Evolutionary conservation across 2,329 filamentous ascomycete genomes (phyloP).

Genomic region (Cladosporium sp.): DNA sequence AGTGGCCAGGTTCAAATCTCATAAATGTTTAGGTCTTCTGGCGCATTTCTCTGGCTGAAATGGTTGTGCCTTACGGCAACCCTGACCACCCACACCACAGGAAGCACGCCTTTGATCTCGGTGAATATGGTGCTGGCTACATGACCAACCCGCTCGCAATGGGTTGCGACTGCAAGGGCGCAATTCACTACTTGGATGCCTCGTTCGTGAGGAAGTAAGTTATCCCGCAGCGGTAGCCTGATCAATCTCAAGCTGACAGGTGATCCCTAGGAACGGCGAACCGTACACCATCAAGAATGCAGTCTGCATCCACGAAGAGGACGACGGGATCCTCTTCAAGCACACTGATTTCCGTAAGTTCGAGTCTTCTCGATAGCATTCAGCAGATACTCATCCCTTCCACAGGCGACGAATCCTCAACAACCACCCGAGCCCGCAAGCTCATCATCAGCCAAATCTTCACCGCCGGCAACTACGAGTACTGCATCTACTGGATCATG

Average conservation of each 20-base stretch:
- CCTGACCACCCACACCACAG: slow-evolving; percentile 72
- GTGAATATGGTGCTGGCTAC: slow-evolving; percentile 51
- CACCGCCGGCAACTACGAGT: slow-evolving; percentile 89
- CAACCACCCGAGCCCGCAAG: slow-evolving; percentile 76
- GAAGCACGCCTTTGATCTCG: slow-evolving; percentile 75
- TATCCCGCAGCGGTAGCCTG: slow-evolving; percentile 26
- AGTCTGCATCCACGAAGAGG: slow-evolving; percentile 87
- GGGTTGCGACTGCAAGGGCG: slow-evolving; percentile 77
- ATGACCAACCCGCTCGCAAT: slow-evolving; percentile 45
- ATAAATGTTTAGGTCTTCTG: slow-evolving; percentile 60
- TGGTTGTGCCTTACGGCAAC: slow-evolving; percentile 83
- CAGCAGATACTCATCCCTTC: background rate
- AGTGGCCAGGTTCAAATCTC: background rate
- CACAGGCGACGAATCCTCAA: slow-evolving; percentile 61
- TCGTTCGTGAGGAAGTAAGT: slow-evolving; percentile 49
- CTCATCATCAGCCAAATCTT: slow-evolving; percentile 83
- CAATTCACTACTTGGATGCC: slow-evolving; percentile 78
- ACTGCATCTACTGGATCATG: slow-evolving; percentile 77
- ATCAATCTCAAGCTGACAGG: too few species aligned
- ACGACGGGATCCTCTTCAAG: slow-evolving; percentile 83
- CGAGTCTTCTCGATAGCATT: background rate
- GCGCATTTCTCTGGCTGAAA: slow-evolving; percentile 76
- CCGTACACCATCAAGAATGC: slow-evolving; percentile 79
- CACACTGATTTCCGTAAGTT: slow-evolving; percentile 63
- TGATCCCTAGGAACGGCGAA: slow-evolving; percentile 20